Evolutionary conservation across 1,139 yeast species (phyloP), one percentile per base, ranked within the genome.

Genomic region (Candida buenavistaensis): DNA sequence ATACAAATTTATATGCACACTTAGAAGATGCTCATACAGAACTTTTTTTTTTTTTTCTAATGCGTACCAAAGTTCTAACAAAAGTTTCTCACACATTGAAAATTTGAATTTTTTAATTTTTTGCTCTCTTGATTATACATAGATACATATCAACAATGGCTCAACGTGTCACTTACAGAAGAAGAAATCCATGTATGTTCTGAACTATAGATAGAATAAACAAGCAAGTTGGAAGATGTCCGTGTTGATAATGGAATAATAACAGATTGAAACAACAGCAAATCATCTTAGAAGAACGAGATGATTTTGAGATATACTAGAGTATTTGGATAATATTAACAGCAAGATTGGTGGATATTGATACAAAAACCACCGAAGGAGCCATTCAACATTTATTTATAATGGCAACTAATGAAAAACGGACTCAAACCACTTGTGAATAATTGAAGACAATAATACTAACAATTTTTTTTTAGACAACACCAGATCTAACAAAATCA

Each of bases 401-500:
- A 20, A 20, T 20, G 6, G 22, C 23, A 40, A n/a, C n/a, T n/a
- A n/a, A n/a, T n/a, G n/a, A n/a, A n/a, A n/a, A n/a, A n/a, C n/a
- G n/a, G n/a, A n/a, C n/a, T n/a, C n/a, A n/a, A 9, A 22, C 12
- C 6, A 22, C n/a, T 22, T 22, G n/a, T 9, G 10, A 22, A 6
- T 6, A 6, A 6, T 9, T 10, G 10, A 14, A 6, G 14, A 23
- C 26, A 23, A 21, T 17, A 23, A 23, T 69, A 71, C 77, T 72
- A 71, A 68, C 75, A 44, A 30, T 41, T 38, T 39, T 39, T 14
- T 23, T 54, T 34, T 68, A 80, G 89, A 88, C 95, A 90, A 90
- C 95, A 88, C 97, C 82, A 85, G 82, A 75, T 90, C 97, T 60
- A 92, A 92, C 96, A 86, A 84, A 82, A 90, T 90, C 80, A 89